Evolutionary conservation across 345 rosid species (phyloP), one percentile per base, ranked within the genome.

Genomic region (Triadica sebifera): DNA sequence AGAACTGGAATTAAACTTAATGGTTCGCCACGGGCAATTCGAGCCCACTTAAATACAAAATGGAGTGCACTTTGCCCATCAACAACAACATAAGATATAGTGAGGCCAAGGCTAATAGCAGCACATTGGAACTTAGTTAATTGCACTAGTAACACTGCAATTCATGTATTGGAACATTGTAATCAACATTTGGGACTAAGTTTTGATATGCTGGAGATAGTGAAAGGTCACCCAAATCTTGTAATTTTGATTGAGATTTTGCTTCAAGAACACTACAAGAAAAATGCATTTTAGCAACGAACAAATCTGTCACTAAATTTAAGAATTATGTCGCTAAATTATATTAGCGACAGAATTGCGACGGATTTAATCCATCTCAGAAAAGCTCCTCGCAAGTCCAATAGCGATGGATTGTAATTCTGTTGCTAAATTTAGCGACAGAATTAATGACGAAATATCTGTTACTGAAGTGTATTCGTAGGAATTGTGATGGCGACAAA

Each of bases 51-150:
- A 0, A 80, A 77, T 9, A 78, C 46, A 58, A 89, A 87, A 56
- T 85, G 91, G 64, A 85, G 85, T 0, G 89, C 87, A 56, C 91
- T 85, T 67, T 63, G 81, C 15, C 93, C 93, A 69, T 89, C 93
- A 11, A 79, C 88, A 2, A 86, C 74, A 0, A 81, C 89, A 38
- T 87, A 91, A 17, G 93, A 89, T n/a, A 86, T 45, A 6, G 76
- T 81, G 15, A 84, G 53, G 41, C 91, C 61, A 2, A 86, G 81
- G 73, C 86, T 75, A 45, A 87, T 20, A 24, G 88, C 88, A 19
- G 89, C 91, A 6, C 93, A 89, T 46, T 77, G 80, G 74, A 89
- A 89, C 61, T 17, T 81, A 6, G 93, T 89, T 51, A 89, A 67
- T 58, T 87, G 89, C 25, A 80, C 89, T 29, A 86, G 56, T 58